phyloP scores from a whole-genome alignment of 2,329 filamentous ascomycete genomes.

The Aspergillus sp. region DNA sequence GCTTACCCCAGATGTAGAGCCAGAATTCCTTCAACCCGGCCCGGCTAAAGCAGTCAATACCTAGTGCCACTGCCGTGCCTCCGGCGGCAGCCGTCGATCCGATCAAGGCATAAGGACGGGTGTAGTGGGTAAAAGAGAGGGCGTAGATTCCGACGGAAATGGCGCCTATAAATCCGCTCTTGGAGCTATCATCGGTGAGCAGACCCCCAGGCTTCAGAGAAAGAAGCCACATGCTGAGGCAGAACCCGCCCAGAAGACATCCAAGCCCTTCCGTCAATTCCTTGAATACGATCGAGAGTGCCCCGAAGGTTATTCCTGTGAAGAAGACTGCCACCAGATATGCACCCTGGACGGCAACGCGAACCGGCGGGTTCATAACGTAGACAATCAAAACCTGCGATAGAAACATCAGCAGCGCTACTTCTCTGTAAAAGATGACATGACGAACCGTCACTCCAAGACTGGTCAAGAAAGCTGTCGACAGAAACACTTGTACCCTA shows the following conservation, averaged over 20 bases:
- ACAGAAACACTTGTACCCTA: constrained; percentile 73
- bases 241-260: constrained; percentile 84
- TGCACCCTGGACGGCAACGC: constrained; percentile 74
- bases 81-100: constrained; percentile 75
- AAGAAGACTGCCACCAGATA: constrained; percentile 78
- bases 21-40: constrained; percentile 96
- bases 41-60: constrained; percentile 85
- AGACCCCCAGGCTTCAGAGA: constrained; percentile 74
- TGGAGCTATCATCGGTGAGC: constrained; percentile 60
- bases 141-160: constrained; percentile 68
- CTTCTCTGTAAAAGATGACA: not conserved
- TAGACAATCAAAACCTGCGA: constrained; percentile 74
- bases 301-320: constrained; percentile 73
- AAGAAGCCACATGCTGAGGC: constrained; percentile 86
- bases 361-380: constrained; percentile 77
- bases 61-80: constrained; percentile 74
- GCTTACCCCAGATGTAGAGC: constrained; percentile 80
- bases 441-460: constrained; percentile 65
- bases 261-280: constrained; percentile 84
- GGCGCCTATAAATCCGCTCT: constrained; percentile 71
- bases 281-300: constrained; percentile 71
- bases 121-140: constrained; percentile 77
- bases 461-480: constrained; percentile 69
- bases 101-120: constrained; percentile 76
- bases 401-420: not conserved